A percentile compares a stretch with the other conserved stretches of the same genome.
Conservation (phyloP, 805 yeast genomes). For the Clavispora vitiphila region DNA sequence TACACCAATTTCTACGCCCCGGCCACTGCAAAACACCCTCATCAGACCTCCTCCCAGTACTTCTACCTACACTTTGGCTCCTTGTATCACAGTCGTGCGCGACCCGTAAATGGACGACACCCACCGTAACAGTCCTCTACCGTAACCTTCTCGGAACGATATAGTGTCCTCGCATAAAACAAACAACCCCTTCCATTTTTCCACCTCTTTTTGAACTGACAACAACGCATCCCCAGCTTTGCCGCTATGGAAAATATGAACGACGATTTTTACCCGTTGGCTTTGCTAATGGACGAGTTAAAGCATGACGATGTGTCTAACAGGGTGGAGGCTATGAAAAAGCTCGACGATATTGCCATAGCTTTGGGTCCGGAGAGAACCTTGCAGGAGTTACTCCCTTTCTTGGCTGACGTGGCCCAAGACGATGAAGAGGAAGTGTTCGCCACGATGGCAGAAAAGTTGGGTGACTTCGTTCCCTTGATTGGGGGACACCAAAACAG, state of each 20-base stretch:
- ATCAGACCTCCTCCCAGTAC: too few species aligned
- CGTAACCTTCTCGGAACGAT: not conserved
- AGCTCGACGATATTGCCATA: conserved; percentile 87
- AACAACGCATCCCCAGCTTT: not conserved
- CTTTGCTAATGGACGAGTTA: conserved; percentile 93
- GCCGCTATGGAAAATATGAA: conserved; percentile 30
- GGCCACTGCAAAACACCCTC: too few species aligned
- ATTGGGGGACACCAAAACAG: conserved; percentile 71
- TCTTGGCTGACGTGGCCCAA: conserved; percentile 80
- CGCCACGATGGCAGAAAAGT: conserved; percentile 85
- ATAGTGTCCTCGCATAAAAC: not conserved
- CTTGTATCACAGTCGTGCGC: conserved; percentile 7
- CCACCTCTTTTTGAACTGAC: not conserved
- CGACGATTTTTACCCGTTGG: conserved; percentile 86
- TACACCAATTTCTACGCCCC: too few species aligned
- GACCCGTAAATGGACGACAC: conserved; percentile 8
- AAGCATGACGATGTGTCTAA: conserved; percentile 94
- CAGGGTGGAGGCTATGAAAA: conserved; percentile 90
- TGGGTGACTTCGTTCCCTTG: conserved; percentile 81
- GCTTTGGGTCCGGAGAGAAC: conserved; percentile 95
- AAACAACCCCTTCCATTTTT: not conserved
- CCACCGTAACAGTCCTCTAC: not conserved
- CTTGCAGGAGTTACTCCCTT: conserved; percentile 82
- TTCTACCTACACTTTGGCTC: not conserved
- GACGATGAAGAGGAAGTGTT: conserved; percentile 99